Evolutionary conservation across 2,329 filamentous ascomycete genomes (phyloP).

Genomic region (Aspergillus sp.): DNA sequence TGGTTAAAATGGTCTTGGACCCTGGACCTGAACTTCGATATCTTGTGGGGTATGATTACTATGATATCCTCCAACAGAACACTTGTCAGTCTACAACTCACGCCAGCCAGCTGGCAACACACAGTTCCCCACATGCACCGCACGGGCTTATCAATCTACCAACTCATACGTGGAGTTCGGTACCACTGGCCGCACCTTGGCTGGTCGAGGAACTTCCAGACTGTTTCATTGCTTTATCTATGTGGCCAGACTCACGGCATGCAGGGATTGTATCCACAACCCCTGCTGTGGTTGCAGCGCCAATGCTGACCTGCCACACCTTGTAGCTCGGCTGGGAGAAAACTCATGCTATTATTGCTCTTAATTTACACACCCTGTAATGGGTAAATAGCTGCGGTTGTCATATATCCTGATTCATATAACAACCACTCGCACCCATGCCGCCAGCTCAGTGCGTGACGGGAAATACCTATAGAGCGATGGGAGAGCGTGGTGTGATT

Average conservation of each 20-base stretch:
- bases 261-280: constrained; percentile 8
- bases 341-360: background rate
- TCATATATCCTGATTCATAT: background rate
- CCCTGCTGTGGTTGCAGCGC: constrained; percentile 16
- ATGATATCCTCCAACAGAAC: background rate
- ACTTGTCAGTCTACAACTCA: background rate
- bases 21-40: background rate
- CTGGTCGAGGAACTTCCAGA: background rate
- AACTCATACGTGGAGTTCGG: constrained; percentile 1
- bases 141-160: background rate
- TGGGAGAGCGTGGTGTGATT: background rate
- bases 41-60: background rate
- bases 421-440: too few relatives aligned
- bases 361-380: background rate
- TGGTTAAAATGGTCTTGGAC: background rate
- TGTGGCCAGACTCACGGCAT: background rate
- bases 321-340: background rate
- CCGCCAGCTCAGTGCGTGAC: background rate
- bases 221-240: background rate
- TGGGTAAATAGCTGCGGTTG: background rate
- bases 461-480: background rate
- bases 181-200: background rate
- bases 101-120: background rate
- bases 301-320: constrained; percentile 8
- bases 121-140: background rate